Percentiles rank a stretch among this genome's conserved stretches.
Evolutionary conservation across 163 green algal species (phyloP).

Genomic region (Scenedesmus sp.): DNA sequence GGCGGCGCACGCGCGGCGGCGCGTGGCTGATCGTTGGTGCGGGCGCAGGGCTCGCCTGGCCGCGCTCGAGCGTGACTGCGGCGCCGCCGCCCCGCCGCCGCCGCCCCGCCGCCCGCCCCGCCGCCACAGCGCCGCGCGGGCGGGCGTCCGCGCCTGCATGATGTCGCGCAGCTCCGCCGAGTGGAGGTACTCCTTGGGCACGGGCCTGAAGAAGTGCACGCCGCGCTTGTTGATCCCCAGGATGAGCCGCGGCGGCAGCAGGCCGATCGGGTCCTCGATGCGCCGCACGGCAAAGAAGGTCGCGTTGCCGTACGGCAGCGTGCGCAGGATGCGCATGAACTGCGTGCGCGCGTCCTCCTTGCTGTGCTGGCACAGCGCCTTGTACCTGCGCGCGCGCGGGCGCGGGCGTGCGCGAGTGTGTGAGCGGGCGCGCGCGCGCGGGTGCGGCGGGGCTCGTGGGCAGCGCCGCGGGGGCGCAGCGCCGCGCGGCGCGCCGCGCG

Average conservation of each 20-base stretch:
- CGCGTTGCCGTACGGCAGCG: constrained; percentile 89
- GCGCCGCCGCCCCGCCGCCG: too few relatives aligned
- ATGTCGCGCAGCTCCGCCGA: constrained; percentile 97
- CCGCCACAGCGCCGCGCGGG: too few relatives aligned
- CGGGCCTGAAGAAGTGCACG: constrained; percentile 93
- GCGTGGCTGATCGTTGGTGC: too few relatives aligned
- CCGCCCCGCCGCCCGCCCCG: too few relatives aligned
- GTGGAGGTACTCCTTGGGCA: constrained; percentile 99
- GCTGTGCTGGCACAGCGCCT: constrained; percentile 79
- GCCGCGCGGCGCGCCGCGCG: too few relatives aligned
- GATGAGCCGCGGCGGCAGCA: constrained; percentile 94
- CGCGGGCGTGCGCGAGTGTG: too few relatives aligned
- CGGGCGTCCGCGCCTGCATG: constrained; percentile 74
- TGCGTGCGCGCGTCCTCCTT: constrained; percentile 92
- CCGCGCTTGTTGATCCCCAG: constrained; percentile 98
- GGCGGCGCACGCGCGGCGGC: too few relatives aligned
- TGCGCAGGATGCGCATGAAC: constrained; percentile 94
- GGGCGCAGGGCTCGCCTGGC: too few relatives aligned
- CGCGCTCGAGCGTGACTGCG: too few relatives aligned
- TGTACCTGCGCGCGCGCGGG: constrained; percentile 52
- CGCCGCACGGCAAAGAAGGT: constrained; percentile 71
- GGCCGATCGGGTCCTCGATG: constrained; percentile 97
- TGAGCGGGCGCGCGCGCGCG: too few relatives aligned
- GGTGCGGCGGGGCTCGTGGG: too few relatives aligned
- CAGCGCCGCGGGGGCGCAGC: too few relatives aligned